Percentiles rank a stretch among this genome's conserved stretches.
Evolutionary conservation across 2,329 filamentous ascomycete species (phyloP).

Genomic region (Beauveria sp.): DNA sequence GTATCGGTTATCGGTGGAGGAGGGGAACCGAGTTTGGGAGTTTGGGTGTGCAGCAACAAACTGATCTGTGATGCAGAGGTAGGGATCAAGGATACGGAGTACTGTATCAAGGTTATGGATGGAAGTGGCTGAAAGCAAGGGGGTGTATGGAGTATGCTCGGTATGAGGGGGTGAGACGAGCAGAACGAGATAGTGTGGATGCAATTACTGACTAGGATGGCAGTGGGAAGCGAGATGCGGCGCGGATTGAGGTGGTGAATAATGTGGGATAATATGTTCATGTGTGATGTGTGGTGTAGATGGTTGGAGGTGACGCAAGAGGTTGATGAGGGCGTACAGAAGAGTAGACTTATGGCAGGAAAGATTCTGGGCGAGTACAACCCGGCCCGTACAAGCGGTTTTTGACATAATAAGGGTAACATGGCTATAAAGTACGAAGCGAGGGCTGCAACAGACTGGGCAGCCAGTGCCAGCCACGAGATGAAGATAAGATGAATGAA

Average conservation of each 20-base stretch:
- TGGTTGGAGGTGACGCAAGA: neutral
- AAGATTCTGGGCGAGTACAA: no score
- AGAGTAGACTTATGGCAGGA: no score
- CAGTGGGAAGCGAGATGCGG: neutral
- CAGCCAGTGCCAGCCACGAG: no score
- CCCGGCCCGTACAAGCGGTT: no score
- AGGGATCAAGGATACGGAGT: no score
- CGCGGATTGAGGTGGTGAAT: neutral
- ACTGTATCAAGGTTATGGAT: no score
- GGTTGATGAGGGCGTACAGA: neutral
- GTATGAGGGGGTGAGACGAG: neutral
- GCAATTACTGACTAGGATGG: neutral
- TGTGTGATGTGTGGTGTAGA: neutral
- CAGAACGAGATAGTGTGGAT: neutral
- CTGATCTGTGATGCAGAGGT: neutral
- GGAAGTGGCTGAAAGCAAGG: no score
- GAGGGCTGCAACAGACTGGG: no score
- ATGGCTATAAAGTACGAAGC: no score
- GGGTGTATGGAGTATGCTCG: no score
- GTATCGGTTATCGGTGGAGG: constrained; percentile 10
- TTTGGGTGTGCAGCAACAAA: neutral
- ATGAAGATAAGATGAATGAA: no score
- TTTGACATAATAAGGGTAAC: no score
- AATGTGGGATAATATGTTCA: neutral
- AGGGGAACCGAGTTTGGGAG: neutral